phyloP scores from a whole-genome alignment of 2,329 filamentous ascomycete species.

The Metarhizium sp. region DNA sequence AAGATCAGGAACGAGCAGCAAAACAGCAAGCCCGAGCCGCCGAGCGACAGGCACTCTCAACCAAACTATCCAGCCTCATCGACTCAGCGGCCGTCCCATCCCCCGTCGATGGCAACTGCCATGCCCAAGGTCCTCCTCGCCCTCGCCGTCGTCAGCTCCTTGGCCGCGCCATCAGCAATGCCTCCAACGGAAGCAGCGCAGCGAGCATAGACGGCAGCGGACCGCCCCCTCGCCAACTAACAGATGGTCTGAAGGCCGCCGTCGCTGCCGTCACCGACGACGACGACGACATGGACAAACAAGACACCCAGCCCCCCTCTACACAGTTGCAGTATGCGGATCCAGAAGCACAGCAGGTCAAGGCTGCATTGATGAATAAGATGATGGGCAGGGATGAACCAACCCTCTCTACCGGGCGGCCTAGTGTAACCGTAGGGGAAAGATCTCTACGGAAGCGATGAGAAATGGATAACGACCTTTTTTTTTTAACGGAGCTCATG shows the following conservation, averaged over 20 bases:
- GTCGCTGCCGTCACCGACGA: constrained; percentile 5
- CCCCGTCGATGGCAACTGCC: constrained; percentile 7
- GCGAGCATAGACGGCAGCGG: constrained; percentile 23
- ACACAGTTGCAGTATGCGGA: constrained; percentile 48
- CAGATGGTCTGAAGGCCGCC: constrained; percentile 5
- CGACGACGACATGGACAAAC: constrained; percentile 15
- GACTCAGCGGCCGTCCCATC: constrained; percentile 15
- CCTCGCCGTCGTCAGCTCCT: constrained; percentile 40
- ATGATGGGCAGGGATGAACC: constrained; percentile 23
- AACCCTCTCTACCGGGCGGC: background rate
- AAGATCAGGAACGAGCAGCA: constrained; percentile 8
- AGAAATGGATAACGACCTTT: background rate
- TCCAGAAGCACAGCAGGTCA: constrained; percentile 35
- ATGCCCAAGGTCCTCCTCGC: constrained; percentile 9
- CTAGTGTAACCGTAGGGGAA: background rate
- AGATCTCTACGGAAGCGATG: constrained; percentile 4
- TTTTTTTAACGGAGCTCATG: background rate
- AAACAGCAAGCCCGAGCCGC: constrained; percentile 21
- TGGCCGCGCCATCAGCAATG: constrained; percentile 49
- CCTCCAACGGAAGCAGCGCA: constrained; percentile 39
- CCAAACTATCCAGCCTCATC: constrained; percentile 33
- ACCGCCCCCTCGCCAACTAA: constrained; percentile 11
- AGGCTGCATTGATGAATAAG: constrained; percentile 34
- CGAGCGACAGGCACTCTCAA: constrained; percentile 31
- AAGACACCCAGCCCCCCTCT: constrained; percentile 26